These are phyloP conservation scores for Stagonosporopsis rhizophila DNA, from an alignment of 2,329 filamentous ascomycete species.

Conservation along the genomic window DNA sequence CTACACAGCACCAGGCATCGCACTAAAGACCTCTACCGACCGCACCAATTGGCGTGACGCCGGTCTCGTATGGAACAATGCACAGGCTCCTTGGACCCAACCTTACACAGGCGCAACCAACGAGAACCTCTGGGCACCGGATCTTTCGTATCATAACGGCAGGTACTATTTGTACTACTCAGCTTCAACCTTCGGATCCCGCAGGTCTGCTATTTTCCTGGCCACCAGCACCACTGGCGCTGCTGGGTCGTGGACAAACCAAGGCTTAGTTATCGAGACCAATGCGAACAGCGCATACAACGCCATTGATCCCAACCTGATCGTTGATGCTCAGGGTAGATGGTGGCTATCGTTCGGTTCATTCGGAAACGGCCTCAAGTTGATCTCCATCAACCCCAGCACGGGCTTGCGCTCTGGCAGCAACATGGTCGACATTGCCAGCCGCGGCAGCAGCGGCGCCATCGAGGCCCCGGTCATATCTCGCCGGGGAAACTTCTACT, in stretches of 20 bases:
- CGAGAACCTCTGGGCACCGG: slow-evolving; percentile 17
- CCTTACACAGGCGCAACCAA: slow-evolving; percentile 6
- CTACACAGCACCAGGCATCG: slow-evolving; percentile 9
- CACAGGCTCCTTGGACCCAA: slow-evolving; percentile 6
- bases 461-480: slow-evolving; percentile 64
- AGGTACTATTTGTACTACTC: slow-evolving; percentile 68
- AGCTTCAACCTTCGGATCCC: slow-evolving; percentile 66
- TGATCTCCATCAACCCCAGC: slow-evolving; percentile 61
- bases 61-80: slow-evolving; percentile 15
- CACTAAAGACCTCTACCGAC: slow-evolving; percentile 20
- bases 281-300: slow-evolving; percentile 47
- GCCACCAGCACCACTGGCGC: slow-evolving; percentile 57
- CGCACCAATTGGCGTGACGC: slow-evolving; percentile 17
- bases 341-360: slow-evolving; percentile 67
- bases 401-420: slow-evolving; percentile 26
- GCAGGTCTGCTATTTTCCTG: slow-evolving; percentile 66
- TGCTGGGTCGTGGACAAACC: slow-evolving; percentile 62
- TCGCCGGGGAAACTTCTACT: slow-evolving; percentile 63
- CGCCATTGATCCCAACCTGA: slow-evolving; percentile 58
- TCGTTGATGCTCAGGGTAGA: slow-evolving; percentile 46
- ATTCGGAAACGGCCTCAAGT: slow-evolving; percentile 65
- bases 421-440: slow-evolving; percentile 56
- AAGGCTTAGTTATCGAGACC: slow-evolving; percentile 57
- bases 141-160: slow-evolving; percentile 19
- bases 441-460: slow-evolving; percentile 57